These are phyloP conservation scores for Amanita muscaria DNA, from an alignment of 768 basidiomycete species.

Conservation along the genomic window DNA sequence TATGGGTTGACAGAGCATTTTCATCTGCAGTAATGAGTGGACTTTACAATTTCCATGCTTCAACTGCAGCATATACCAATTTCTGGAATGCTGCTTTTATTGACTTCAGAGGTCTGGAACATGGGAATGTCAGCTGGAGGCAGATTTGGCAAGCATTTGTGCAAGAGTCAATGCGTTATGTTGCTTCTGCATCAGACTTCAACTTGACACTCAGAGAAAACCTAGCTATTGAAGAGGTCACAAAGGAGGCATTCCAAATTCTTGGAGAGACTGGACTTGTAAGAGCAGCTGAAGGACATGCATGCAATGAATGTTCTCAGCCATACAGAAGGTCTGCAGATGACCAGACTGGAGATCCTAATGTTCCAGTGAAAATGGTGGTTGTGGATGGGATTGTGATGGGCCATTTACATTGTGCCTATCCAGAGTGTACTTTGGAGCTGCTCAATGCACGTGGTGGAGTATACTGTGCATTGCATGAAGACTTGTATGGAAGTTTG, in stretches of 20 bases:
- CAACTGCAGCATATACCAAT: conserved; percentile 11
- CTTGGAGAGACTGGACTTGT: conserved; percentile 11
- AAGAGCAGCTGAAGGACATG: conserved; percentile 7
- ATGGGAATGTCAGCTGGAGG: neutral
- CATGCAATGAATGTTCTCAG: conserved; percentile 11
- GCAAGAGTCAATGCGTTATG: conserved; percentile 4
- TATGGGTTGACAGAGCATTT: conserved; percentile 11
- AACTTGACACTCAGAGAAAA: conserved; percentile 7
- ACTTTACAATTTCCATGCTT: conserved; percentile 13
- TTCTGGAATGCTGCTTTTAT: conserved; percentile 12
- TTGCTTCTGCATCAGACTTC: neutral
- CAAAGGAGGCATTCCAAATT: conserved; percentile 7
- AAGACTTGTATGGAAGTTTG: neutral
- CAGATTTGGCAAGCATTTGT: conserved; percentile 9
- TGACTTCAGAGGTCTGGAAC: too few relatives aligned
- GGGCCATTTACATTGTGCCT: conserved; percentile 9
- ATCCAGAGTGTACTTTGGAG: neutral
- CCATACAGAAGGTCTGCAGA: conserved; percentile 5
- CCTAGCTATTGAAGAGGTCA: conserved; percentile 8
- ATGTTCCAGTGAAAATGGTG: conserved; percentile 9
- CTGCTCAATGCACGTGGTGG: conserved; percentile 1
- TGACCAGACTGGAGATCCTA: neutral
- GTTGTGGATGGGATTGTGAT: conserved; percentile 13
- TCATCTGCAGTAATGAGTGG: conserved; percentile 10
- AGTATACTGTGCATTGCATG: conserved; percentile 1